These are phyloP conservation scores for Scenedesmus sp. DNA, from an alignment of 163 green algal species.

Conservation along the genomic window DNA sequence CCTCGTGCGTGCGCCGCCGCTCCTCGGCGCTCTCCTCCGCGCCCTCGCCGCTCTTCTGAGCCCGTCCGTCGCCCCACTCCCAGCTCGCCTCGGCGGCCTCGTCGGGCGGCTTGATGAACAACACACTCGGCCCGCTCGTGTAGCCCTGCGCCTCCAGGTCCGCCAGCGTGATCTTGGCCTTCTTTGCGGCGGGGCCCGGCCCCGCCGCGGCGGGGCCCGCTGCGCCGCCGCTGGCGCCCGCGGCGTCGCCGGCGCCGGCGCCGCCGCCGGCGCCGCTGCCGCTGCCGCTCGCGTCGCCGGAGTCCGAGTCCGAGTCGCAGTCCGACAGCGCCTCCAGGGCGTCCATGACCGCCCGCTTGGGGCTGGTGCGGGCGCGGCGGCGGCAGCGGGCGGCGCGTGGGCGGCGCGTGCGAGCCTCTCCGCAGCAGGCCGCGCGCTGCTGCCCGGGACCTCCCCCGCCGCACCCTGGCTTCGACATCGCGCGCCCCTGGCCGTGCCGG, in stretches of 20 bases:
- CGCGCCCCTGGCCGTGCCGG: too few species aligned
- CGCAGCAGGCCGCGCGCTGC: too few species aligned
- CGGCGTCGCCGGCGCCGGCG: too few species aligned
- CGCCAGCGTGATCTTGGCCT: constrained; percentile 18
- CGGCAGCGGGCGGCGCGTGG: background rate
- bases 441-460: too few species aligned
- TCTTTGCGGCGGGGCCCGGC: too few species aligned
- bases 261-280: background rate
- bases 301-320: too few species aligned
- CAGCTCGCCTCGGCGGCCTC: constrained; percentile 24
- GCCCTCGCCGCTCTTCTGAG: constrained; percentile 15
- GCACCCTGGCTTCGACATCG: too few species aligned
- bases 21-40: constrained; percentile 39
- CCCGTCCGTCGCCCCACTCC: constrained; percentile 34
- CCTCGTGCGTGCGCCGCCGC: constrained; percentile 19
- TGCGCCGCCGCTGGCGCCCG: background rate
- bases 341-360: constrained; percentile 21
- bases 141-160: constrained; percentile 39
- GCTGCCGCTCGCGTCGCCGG: background rate
- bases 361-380: background rate
- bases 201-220: constrained; percentile 8
- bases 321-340: constrained; percentile 33
- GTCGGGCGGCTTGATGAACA: constrained; percentile 45
- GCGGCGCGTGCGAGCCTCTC: too few species aligned
- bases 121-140: constrained; percentile 12